phyloP scores from a whole-genome alignment of 208 protist species.

The Porcisia hertigi region DNA sequence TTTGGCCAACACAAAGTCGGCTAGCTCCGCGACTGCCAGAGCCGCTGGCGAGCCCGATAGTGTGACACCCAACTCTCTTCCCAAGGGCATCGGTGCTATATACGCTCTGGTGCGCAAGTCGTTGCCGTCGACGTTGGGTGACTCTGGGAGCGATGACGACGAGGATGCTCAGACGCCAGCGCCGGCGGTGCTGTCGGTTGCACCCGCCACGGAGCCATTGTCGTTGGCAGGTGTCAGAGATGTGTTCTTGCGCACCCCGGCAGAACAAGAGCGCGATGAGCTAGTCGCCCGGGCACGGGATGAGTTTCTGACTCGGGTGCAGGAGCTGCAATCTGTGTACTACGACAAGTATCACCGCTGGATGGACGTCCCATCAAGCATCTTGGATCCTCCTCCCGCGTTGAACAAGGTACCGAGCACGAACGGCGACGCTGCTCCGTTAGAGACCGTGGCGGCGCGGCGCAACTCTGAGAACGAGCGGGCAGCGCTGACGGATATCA shows the following conservation, averaged over 20 bases:
- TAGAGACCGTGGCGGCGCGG: background rate
- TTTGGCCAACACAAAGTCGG: background rate
- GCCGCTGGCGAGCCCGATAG: constrained; percentile 33
- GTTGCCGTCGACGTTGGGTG: constrained; percentile 56
- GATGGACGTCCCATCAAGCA: constrained; percentile 75
- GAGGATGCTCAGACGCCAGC: constrained; percentile 10
- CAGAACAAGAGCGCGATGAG: constrained; percentile 48
- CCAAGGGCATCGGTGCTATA: constrained; percentile 39
- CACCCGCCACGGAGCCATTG: background rate
- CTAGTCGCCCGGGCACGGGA: constrained; percentile 63
- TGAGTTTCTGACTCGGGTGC: constrained; percentile 70
- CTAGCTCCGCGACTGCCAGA: background rate
- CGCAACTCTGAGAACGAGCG: constrained; percentile 32
- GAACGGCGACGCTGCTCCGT: background rate
- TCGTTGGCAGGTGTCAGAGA: constrained; percentile 30
- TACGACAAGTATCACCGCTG: constrained; percentile 77
- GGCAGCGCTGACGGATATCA: constrained; percentile 23
- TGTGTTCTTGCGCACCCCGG: constrained; percentile 46
- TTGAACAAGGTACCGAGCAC: background rate
- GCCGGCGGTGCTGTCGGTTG: background rate
- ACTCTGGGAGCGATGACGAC: constrained; percentile 32
- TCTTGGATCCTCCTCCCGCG: constrained; percentile 36
- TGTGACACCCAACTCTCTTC: constrained; percentile 62
- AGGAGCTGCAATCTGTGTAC: constrained; percentile 77
- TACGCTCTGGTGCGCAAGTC: constrained; percentile 51